phyloP scores from a whole-genome alignment of 495 filamentous ascomycete genomes.

The Sphaerosporella brunnea region DNA sequence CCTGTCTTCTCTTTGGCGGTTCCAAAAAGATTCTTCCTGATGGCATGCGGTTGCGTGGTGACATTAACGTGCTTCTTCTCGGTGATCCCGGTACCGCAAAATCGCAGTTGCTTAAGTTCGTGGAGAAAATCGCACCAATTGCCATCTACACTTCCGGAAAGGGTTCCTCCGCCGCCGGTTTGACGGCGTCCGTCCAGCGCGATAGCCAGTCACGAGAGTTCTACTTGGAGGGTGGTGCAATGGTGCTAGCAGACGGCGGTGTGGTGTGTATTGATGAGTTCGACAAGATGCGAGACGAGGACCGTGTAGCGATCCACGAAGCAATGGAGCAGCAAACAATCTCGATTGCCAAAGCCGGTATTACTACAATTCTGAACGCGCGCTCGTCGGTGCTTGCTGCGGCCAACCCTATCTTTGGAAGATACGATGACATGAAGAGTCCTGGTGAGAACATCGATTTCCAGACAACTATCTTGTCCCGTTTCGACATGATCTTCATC shows the following conservation, averaged over 20 bases:
- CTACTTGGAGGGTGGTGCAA: slow-evolving; percentile 94
- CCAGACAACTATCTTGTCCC: slow-evolving; percentile 93
- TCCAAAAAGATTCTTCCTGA: slow-evolving; percentile 98
- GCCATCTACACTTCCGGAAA: slow-evolving; percentile 99
- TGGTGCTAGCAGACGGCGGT: slow-evolving; percentile 95
- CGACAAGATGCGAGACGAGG: slow-evolving; percentile 99
- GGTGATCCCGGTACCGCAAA: slow-evolving; percentile 98
- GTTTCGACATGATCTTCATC: slow-evolving; percentile 99
- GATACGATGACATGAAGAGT: slow-evolving; percentile 94
- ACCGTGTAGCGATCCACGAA: slow-evolving; percentile 97
- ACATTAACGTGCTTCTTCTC: slow-evolving; percentile 94
- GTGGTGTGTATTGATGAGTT: slow-evolving; percentile 99
- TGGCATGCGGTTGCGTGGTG: slow-evolving; percentile 94
- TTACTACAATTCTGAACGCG: slow-evolving; percentile 95
- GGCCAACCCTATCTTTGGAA: slow-evolving; percentile 92
- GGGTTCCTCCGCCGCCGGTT: slow-evolving; percentile 92
- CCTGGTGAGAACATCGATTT: slow-evolving; percentile 99
- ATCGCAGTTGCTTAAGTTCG: slow-evolving; percentile 92
- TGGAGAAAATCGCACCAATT: slow-evolving; percentile 89
- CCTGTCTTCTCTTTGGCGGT: slow-evolving; percentile 84
- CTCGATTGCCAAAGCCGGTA: slow-evolving; percentile 96
- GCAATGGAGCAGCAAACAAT: slow-evolving; percentile 99
- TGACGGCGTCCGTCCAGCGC: slow-evolving; percentile 92
- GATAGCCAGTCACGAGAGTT: slow-evolving; percentile 87
- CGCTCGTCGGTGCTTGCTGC: slow-evolving; percentile 89